Base-by-base conservation (phyloP, 768 basidiomycete genomes). In the Cystobasidium ongulense region DNA sequence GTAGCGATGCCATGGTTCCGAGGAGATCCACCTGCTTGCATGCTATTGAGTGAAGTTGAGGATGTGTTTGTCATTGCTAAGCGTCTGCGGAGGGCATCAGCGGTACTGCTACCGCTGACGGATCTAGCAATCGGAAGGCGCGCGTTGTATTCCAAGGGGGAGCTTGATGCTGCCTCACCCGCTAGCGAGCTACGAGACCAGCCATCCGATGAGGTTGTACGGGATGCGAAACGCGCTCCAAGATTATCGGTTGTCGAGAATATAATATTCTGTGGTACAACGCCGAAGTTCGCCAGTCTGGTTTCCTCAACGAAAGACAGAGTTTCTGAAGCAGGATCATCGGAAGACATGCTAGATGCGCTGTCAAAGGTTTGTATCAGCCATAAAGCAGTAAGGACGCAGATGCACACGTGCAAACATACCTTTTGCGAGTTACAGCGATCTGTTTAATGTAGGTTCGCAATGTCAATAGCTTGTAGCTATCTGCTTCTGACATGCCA, bases 381-480 rank as follows among this genome's bases (percentile, higher is more conserved):
- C 65, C 17, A 2, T 31, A 13, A 2, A 18, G 21, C 46, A 1
- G 31, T 2, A n/a, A n/a, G n/a, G n/a, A n/a, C n/a, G n/a, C n/a
- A 41, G 15, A 4, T 33, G 41, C 13, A 43, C 1, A 18, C 2
- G 35, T 2, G 36, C 1, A n/a, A 23, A 23, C 68, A 31, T 36
- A 71, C 68, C 21, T 59, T 71, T 59, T 25, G 17, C 74, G 54
- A 8, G 27, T 38, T 27, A 36, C 38, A 5, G 74, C 5, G 21
- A 70, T 29, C 39, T 54, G 70, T 36, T 43, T 59, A 1, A 99
- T 85, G 79, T 95, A 92, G 75, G 95, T 92, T 25, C 89, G 84
- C 87, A 99, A 87, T 0, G 90, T 87, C n/a, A 87, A 82, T 25
- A 99, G 83, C 80, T 98, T 97, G 70, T 82, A 85, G 80, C 97